These are phyloP conservation scores for Neotropicomus parvogracilis DNA, from an alignment of 1,284 basidiomycete species.

Conservation along the genomic window DNA sequence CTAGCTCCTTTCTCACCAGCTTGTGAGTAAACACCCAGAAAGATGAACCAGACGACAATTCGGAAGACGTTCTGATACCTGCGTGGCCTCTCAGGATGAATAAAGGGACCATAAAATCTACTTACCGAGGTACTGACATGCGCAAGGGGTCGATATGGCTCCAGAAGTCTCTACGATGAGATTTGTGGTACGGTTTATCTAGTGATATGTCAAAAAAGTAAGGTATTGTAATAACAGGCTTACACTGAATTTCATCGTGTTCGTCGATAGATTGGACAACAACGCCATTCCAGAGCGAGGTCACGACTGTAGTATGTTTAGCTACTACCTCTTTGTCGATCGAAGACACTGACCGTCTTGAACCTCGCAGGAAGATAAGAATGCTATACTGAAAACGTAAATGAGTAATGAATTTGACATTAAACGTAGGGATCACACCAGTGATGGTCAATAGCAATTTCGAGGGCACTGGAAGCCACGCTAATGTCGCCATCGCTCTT, in stretches of 20 bases:
- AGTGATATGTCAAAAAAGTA: constrained; percentile 10
- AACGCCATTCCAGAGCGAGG: constrained; percentile 77
- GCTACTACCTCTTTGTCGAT: neutral
- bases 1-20: constrained; percentile 47
- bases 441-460: constrained; percentile 47
- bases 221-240: constrained; percentile 17
- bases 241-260: constrained; percentile 68
- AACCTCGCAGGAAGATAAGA: constrained; percentile 83
- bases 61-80: constrained; percentile 78
- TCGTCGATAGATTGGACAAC: constrained; percentile 75
- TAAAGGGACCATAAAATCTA: neutral
- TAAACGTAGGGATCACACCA: constrained; percentile 45
- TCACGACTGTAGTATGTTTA: constrained; percentile 49
- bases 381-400: constrained; percentile 56
- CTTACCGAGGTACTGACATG: constrained; percentile 80
- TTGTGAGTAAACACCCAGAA: constrained; percentile 83
- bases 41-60: constrained; percentile 79
- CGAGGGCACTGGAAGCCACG: constrained; percentile 30
- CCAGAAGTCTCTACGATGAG: constrained; percentile 56
- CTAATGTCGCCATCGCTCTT: constrained; percentile 62
- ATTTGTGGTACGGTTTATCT: constrained; percentile 63
- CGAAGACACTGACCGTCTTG: constrained; percentile 61
- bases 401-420: constrained; percentile 5
- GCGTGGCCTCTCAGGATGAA: constrained; percentile 3
- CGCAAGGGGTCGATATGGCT: constrained; percentile 73